Base-by-base conservation (phyloP, 2,329 filamentous ascomycete species). In the Sclerotinia nivalis region DNA sequence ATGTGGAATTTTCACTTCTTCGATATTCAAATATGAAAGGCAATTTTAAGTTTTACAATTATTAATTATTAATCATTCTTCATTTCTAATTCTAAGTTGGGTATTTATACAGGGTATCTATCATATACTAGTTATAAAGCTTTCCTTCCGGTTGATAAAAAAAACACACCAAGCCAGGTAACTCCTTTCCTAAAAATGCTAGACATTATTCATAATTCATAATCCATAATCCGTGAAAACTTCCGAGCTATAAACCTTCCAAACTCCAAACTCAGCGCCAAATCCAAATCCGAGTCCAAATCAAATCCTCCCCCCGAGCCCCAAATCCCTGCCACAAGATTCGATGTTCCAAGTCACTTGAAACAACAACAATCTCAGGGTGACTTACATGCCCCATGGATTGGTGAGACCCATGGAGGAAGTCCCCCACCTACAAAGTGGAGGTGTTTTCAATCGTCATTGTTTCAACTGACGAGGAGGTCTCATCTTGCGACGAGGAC, bases 41-140 rank as follows among this genome's bases (percentile, higher is more conserved):
- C 7, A 13, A 43, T 18, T 1, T 43, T 0, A 43, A 1, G 5
- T 13, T 4, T 43, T 43, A 43, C 15, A 43, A 6, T 6, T 43
- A 43, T 43, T 15, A 40, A 20, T 20, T 8, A 52, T 64, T 65
- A 52, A 52, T 52, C 34, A 1, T 54, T 28, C 10, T 28, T 52
- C 13, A 43, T 43, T 43, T 43, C 13, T 43, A 43, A 20, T 43
- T 59, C 22, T 28, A 65, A 52, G 15, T 65, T 43, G n/a, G n/a
- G 6, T 65, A 65, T 65, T 20, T 43, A 65, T 65, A 65, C 61
- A 65, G 61, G 49, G 47, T 52, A 65, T 65, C 49, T 20, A 43
- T 43, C 5, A 43, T 43, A 43, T 43, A 59, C n/a, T 59, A 59
- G 25, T 15, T 59, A 18, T 0, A 59, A 59, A 59, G 34, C 18